Evolutionary conservation across 2,329 filamentous ascomycete species (phyloP), one percentile per base, ranked within the genome.

Genomic region (Pyricularia pennisetigena): DNA sequence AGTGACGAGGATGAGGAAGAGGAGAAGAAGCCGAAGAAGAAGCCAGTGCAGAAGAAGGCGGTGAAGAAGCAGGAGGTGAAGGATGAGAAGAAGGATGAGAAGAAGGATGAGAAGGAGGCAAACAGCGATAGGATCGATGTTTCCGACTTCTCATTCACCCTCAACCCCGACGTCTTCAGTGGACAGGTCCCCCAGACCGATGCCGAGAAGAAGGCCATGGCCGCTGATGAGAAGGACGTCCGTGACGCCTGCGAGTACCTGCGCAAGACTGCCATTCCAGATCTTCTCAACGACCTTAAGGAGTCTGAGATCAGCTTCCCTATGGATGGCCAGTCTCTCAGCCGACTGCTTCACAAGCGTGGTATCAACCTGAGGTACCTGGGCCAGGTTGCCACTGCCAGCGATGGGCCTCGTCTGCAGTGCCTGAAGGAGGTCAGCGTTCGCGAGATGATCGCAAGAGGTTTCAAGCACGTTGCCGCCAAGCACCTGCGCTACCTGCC

Each of bases 281-380:
- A 90, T 68, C 84, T 99, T 69, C 80, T 98, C 69, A 88, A 90
- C 70, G 94, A 99, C 74, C 86, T 99, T 69, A 90, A 91, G 75
- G 92, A 97, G 72, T 94, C 93, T 7, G 94, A 99, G 73, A 90
- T 97, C 72, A 95, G 94, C 74, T 98, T 98, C 82, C 95, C 95
- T 14, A 97, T 98, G 93, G 96, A 99, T 74, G 95, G 95, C n/a
- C 87, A 91, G 75, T 97, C 94, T 24, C 83, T 99, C 69, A 92
- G 90, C 74, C 88, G 89, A 72, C 86, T 97, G 67, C 84, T 99
- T 75, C 95, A 99, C 83, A 97, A 97, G 84, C 92, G 94, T 61
- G 95, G 95, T 80, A 94, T 99, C 82, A 99, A 99, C 81, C 86
- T 98, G 71, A 88, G 96, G 75, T 99, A 99, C 78, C 85, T 98